Conservation (phyloP, 495 filamentous ascomycete species). For the Tuber microsphaerosporum region DNA sequence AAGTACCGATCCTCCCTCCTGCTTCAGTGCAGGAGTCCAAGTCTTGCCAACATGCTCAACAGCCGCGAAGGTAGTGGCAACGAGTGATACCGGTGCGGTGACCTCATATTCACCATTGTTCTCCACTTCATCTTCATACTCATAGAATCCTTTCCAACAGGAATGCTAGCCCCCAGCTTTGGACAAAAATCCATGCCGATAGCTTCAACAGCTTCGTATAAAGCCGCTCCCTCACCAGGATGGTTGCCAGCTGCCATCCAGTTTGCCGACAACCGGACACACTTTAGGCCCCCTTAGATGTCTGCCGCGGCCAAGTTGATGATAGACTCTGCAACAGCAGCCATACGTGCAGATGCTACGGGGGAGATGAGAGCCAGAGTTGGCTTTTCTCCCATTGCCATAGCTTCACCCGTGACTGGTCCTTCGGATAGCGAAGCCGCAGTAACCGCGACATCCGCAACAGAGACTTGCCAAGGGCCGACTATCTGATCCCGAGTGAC, state of each 20-base stretch:
- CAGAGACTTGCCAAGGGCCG: conserved; percentile 91
- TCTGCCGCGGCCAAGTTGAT: conserved; percentile 88
- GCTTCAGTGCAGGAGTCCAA: conserved; percentile 84
- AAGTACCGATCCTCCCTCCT: conserved; percentile 78
- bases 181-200: conserved; percentile 81
- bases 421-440: conserved; percentile 67
- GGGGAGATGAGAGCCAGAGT: conserved; percentile 83
- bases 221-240: conserved; percentile 83
- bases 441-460: conserved; percentile 88
- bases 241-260: conserved; percentile 98
- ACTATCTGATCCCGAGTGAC: conserved; percentile 91
- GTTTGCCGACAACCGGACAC: conserved; percentile 85
- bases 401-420: conserved; percentile 78
- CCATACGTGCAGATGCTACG: conserved; percentile 91
- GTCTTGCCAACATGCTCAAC: conserved; percentile 73
- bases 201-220: conserved; percentile 91
- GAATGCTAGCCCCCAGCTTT: conserved; percentile 79
- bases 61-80: conserved; percentile 81
- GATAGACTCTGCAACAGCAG: conserved; percentile 85
- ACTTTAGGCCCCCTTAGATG: conserved; percentile 63
- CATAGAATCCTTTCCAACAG: conserved; percentile 95
- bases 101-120: conserved; percentile 63
- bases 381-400: conserved; percentile 95
- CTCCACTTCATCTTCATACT: conserved; percentile 97
- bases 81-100: conserved; percentile 80